phyloP scores from a whole-genome alignment of 2,329 filamentous ascomycete genomes.

The Proliferodiscus dingleyae region DNA sequence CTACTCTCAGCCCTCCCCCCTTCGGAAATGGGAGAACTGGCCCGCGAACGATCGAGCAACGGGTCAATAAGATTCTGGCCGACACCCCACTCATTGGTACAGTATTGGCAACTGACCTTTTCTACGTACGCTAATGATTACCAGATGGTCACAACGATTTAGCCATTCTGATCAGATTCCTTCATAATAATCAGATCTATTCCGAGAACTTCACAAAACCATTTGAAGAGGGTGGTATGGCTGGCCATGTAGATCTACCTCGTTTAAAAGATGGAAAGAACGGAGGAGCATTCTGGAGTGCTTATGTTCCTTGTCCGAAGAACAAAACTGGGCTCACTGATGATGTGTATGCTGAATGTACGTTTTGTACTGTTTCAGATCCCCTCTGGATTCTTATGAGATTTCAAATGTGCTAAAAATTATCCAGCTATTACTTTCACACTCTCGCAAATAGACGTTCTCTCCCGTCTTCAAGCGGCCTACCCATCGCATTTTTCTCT shows the following conservation, averaged over 20 bases:
- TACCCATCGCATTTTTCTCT: slow-evolving; percentile 69
- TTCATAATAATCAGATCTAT: slow-evolving; percentile 76
- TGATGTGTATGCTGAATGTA: slow-evolving; percentile 63
- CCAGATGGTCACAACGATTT: slow-evolving; percentile 89
- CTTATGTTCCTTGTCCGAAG: slow-evolving; percentile 71
- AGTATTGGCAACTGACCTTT: neutral
- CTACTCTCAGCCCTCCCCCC: too few species aligned
- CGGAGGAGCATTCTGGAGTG: slow-evolving; percentile 91
- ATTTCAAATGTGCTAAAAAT: too few species aligned
- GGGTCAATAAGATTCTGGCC: slow-evolving; percentile 40
- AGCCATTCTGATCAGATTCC: slow-evolving; percentile 62
- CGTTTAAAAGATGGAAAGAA: slow-evolving; percentile 66
- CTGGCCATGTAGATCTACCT: slow-evolving; percentile 72
- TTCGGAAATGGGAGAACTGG: slow-evolving; percentile 7
- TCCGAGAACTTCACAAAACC: slow-evolving; percentile 64
- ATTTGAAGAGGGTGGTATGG: slow-evolving; percentile 67
- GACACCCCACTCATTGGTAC: slow-evolving; percentile 45
- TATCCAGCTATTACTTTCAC: slow-evolving; percentile 57
- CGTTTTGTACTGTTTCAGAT: slow-evolving; percentile 24
- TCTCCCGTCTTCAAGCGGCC: slow-evolving; percentile 54
- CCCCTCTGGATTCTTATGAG: neutral
- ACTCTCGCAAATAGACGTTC: slow-evolving; percentile 70
- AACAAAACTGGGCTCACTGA: slow-evolving; percentile 71
- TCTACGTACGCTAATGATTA: slow-evolving; percentile 1
- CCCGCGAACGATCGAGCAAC: slow-evolving; percentile 26